A percentile compares a stretch with the other conserved stretches of the same genome.
Conservation (phyloP, 1,284 basidiomycete species). For the Trichosporon sp. region DNA sequence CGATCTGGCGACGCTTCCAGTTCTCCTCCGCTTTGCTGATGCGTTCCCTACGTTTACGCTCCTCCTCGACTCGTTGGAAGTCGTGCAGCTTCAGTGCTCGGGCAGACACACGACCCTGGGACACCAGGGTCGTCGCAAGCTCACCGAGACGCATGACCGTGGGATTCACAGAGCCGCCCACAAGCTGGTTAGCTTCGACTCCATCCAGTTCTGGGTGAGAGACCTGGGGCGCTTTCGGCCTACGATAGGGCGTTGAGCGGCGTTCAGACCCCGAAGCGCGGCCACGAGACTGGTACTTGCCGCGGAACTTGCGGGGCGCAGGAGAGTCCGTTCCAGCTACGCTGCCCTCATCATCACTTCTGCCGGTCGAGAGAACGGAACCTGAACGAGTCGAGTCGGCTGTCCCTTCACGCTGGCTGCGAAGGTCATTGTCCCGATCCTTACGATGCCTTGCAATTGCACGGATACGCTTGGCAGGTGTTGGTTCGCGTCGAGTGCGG, state of each 20-base stretch:
- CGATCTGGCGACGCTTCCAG: conserved; percentile 30
- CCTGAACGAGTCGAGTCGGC: neutral
- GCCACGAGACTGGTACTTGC: conserved; percentile 4
- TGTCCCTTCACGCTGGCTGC: neutral
- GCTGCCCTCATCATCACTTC: neutral
- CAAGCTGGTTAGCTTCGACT: conserved; percentile 26
- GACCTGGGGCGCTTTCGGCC: neutral
- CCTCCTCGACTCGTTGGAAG: conserved; percentile 13
- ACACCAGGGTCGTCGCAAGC: conserved; percentile 24
- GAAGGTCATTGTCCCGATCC: neutral
- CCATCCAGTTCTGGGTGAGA: conserved; percentile 22
- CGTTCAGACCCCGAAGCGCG: neutral
- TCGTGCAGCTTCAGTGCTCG: conserved; percentile 28
- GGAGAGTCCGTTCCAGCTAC: neutral
- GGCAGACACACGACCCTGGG: conserved; percentile 30
- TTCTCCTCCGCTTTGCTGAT: conserved; percentile 15
- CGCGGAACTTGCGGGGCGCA: conserved; percentile 1
- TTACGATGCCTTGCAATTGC: neutral
- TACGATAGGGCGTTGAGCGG: conserved; percentile 3
- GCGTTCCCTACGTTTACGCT: conserved; percentile 18
- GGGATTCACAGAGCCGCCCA: conserved; percentile 27
- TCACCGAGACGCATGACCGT: conserved; percentile 24
- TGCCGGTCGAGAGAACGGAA: neutral
- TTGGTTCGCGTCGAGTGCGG: neutral
- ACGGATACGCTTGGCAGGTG: neutral